These are phyloP conservation scores for Sechiopsis laciniata DNA, from an alignment of 306 rosid species.

Conservation along the genomic window DNA sequence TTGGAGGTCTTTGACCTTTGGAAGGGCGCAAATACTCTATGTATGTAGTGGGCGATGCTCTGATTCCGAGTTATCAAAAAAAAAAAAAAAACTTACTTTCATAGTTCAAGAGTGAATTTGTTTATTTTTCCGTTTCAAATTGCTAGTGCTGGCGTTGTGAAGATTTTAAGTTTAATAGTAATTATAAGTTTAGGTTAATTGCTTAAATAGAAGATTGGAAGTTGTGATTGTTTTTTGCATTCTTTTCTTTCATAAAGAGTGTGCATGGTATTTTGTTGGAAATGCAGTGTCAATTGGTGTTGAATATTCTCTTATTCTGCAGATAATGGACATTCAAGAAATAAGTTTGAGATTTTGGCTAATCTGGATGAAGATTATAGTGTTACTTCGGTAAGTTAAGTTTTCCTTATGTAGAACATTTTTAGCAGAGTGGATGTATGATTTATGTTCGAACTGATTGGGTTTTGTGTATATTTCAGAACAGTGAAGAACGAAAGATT, in stretches of 20 bases:
- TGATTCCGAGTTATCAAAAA: no score
- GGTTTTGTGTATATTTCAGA: conserved; percentile 44
- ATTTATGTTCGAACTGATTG: not conserved
- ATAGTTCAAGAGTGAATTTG: not conserved
- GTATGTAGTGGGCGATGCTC: no score
- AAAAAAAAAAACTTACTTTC: not conserved
- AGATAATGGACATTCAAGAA: conserved; percentile 57
- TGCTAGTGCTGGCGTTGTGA: not conserved
- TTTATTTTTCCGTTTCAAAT: not conserved
- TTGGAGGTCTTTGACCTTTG: no score
- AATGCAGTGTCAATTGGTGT: conserved; percentile 11
- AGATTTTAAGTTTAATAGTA: not conserved
- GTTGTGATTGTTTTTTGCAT: not conserved
- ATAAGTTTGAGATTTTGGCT: conserved; percentile 46
- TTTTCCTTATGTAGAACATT: conserved; percentile 12
- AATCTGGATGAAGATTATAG: conserved; percentile 46
- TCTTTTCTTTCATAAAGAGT: not conserved
- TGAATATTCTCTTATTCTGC: conserved; percentile 29
- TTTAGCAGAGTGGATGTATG: not conserved
- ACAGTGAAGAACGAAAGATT: conserved; percentile 33
- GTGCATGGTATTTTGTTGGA: conserved; percentile 21
- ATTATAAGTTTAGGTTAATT: not conserved
- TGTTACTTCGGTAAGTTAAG: conserved; percentile 44
- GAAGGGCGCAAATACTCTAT: no score
- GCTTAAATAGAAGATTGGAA: not conserved